Evolutionary conservation across 2,329 filamentous ascomycete species (phyloP).

Genomic region (Neonectria magnoliae): DNA sequence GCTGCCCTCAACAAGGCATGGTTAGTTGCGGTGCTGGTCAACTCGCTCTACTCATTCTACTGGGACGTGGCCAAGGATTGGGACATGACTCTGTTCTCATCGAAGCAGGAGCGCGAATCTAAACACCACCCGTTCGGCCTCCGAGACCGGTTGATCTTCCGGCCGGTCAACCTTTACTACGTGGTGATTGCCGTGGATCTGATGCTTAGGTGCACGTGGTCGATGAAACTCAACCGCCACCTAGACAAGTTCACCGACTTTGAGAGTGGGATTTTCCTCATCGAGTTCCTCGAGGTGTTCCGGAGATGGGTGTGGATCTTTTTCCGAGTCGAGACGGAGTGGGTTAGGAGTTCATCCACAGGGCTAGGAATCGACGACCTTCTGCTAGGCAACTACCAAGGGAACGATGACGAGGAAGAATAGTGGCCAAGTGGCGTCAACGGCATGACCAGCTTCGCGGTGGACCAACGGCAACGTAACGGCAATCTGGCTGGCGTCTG

Average conservation of each 20-base stretch:
- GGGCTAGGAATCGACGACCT: slow-evolving; percentile 74
- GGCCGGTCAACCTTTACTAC: slow-evolving; percentile 82
- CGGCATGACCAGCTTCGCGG: slow-evolving; percentile 10
- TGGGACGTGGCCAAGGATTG: slow-evolving; percentile 98
- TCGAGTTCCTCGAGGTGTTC: slow-evolving; percentile 87
- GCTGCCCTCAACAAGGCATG: slow-evolving; percentile 66
- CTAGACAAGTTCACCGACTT: slow-evolving; percentile 86
- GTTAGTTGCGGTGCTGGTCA: slow-evolving; percentile 78
- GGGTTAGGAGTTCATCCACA: slow-evolving; percentile 68
- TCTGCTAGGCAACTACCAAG: slow-evolving; percentile 76
- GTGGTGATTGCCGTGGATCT: slow-evolving; percentile 81
- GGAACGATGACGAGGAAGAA: slow-evolving; percentile 62
- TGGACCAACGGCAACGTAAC: slow-evolving; percentile 20
- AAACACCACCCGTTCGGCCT: slow-evolving; percentile 80
- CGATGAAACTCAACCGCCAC: slow-evolving; percentile 83
- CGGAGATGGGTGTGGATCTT: slow-evolving; percentile 98
- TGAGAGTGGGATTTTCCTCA: slow-evolving; percentile 87
- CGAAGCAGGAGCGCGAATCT: slow-evolving; percentile 63
- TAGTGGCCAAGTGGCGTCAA: slow-evolving; percentile 30
- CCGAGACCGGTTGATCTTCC: slow-evolving; percentile 77
- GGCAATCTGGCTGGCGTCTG: slow-evolving; percentile 24
- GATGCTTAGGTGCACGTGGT: slow-evolving; percentile 88
- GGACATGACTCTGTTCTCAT: slow-evolving; percentile 86
- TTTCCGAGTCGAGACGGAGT: slow-evolving; percentile 94
- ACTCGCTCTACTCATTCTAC: slow-evolving; percentile 96